These are phyloP conservation scores for Agarophyton chilense DNA, from an alignment of 23 red algal genomes.

Conservation along the genomic window DNA sequence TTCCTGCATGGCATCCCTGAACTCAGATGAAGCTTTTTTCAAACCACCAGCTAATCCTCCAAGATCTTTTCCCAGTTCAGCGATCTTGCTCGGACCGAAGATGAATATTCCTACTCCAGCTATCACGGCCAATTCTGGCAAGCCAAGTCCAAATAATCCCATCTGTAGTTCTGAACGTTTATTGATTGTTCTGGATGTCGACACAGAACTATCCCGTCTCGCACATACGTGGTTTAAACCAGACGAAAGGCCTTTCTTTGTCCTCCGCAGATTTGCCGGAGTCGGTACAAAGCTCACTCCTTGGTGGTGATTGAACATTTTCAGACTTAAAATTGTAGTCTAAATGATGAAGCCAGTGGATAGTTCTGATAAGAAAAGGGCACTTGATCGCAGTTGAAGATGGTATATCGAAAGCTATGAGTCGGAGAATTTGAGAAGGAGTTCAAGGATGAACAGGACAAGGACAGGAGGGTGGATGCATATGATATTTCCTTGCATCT, in stretches of 20 bases:
- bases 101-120: slow-evolving; percentile 84
- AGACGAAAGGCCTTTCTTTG: neutral
- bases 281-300: neutral
- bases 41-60: slow-evolving; percentile 85
- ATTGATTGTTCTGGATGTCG: neutral
- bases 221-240: slow-evolving; percentile 4
- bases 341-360: too few species aligned
- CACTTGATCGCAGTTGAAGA: too few species aligned
- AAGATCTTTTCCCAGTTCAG: slow-evolving; percentile 78
- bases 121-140: slow-evolving; percentile 88
- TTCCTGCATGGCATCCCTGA: slow-evolving; percentile 93
- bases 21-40: slow-evolving; percentile 92
- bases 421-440: too few species aligned
- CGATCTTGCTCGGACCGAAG: slow-evolving; percentile 91
- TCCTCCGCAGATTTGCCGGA: neutral
- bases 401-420: too few species aligned
- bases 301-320: neutral
- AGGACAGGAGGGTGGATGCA: too few species aligned
- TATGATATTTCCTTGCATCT: too few species aligned
- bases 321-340: too few species aligned
- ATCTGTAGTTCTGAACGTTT: slow-evolving; percentile 42
- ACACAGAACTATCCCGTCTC: neutral
- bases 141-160: slow-evolving; percentile 92
- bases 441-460: too few species aligned
- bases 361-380: too few species aligned